Evolutionary conservation across 2,329 filamentous ascomycete species (phyloP).

Genomic region (Paecilomyces niveus): DNA sequence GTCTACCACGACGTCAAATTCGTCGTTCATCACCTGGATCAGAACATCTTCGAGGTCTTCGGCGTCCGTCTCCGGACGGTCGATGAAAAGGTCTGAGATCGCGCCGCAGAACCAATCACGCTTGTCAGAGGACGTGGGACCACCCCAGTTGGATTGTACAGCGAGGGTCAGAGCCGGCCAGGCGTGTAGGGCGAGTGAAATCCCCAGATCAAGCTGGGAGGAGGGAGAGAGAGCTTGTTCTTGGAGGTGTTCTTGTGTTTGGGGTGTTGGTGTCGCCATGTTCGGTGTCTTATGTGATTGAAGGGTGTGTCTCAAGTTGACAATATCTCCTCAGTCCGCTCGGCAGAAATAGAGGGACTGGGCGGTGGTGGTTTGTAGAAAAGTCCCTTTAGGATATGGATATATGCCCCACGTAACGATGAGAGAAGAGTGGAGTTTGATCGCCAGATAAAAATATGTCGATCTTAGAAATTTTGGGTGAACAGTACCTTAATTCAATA

Average conservation of each 20-base stretch:
- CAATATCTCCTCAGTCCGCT: neutral
- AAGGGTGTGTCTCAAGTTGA: neutral
- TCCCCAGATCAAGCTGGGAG: conserved; percentile 72
- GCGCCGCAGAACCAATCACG: conserved; percentile 94
- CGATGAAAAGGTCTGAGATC: conserved; percentile 68
- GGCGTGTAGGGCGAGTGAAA: conserved; percentile 75
- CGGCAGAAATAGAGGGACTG: neutral
- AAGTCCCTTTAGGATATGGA: neutral
- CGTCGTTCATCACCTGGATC: conserved; percentile 86
- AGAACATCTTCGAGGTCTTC: conserved; percentile 79
- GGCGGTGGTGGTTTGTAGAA: no score
- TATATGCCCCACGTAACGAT: neutral
- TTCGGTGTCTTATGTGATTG: neutral
- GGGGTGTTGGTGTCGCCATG: neutral
- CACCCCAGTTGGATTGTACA: conserved; percentile 82
- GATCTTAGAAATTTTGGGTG: no score
- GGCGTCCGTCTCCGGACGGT: conserved; percentile 57
- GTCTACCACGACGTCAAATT: conserved; percentile 89
- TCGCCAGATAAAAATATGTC: no score
- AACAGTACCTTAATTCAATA: no score
- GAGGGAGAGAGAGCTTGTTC: conserved; percentile 36
- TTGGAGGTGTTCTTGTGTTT: conserved; percentile 9
- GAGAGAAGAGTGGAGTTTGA: neutral
- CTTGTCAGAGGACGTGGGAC: conserved; percentile 74
- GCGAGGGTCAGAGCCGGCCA: conserved; percentile 87